A percentile compares a stretch with the other conserved stretches of the same genome.
phyloP scores from a whole-genome alignment of 495 filamentous ascomycete genomes.

The Haplographium delicatum region DNA sequence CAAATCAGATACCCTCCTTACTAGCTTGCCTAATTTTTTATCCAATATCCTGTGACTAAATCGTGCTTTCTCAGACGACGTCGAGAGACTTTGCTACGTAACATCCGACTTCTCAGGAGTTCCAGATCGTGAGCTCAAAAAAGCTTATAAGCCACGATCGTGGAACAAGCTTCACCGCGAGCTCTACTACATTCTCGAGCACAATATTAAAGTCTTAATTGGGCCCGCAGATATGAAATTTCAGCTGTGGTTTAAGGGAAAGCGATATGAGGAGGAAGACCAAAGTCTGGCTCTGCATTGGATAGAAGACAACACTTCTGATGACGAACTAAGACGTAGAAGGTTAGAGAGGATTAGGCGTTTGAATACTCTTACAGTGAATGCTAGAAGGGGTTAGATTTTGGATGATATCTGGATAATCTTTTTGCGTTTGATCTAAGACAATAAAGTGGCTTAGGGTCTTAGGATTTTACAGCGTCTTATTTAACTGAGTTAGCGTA shows the following conservation, averaged over 20 bases:
- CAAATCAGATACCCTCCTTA: background rate
- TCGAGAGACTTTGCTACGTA: background rate
- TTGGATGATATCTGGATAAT: no score
- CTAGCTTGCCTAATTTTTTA: background rate
- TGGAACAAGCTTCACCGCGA: background rate
- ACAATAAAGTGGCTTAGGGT: no score
- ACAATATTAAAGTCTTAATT: background rate
- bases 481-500: no score
- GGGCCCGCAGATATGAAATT: background rate
- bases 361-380: no score
- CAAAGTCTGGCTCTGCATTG: no score
- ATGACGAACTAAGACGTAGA: no score
- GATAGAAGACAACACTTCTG: no score
- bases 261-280: no score
- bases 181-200: background rate
- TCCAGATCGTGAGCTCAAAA: background rate
- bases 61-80: background rate
- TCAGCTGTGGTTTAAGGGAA: background rate
- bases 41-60: background rate
- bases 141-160: background rate
- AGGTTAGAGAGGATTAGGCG: no score
- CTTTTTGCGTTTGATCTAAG: no score
- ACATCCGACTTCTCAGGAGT: conserved; percentile 1
- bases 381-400: no score
- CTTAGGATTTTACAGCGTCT: no score